Base-by-base conservation (phyloP, 2,329 filamentous ascomycete species). In the Aspergillus nomiae region DNA sequence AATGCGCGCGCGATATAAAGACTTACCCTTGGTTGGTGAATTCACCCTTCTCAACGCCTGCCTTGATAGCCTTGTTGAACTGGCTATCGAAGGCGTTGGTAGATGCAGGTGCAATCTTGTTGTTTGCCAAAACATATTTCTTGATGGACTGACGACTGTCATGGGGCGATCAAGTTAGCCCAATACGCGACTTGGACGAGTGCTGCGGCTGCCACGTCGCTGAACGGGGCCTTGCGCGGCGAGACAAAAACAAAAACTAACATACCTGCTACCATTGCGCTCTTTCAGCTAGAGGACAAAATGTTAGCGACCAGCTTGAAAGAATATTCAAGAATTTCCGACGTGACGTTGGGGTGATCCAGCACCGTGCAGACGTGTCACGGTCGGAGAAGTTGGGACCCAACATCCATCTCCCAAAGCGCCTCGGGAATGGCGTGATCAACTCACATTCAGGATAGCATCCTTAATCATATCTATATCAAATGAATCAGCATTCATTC, bases 11-110 rank as follows among this genome's bases (percentile, higher is more conserved):
- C 58, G 53, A 59, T n/a, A 36, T 32, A 56, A 43, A 54, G 36
- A 84, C 87, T 70, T 86, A 92, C 92, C 93, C 88, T 97, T 97
- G 75, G 93, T 94, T 79, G 75, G 89, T 86, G 77, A 97, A 97
- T 73, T 91, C 86, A 67, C 91, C 92, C 85, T 90, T 93, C 74
- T 96, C 92, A 72, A 94, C 92, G 78, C 93, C 93, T 64, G 84
- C 82, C 81, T 90, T 88, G 76, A 96, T 85, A 59, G 92, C 92
- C 80, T 90, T 90, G 88, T 95, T 95, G 87, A 96, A 92, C 73
- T 93, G 89, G 65, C 85, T 86, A 76, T 88, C 89, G 77, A 91
- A 91, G 62, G 83, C 82, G 60, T 80, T 78, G 66, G 86, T 84
- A 68, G 80, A 83, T 60, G 85, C 81, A 66, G 79, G 79, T 68